Evolutionary conservation across 371 early-diverging fungal genomes (phyloP), one percentile per base, ranked within the genome.

Genomic region (Actinomortierella wolfii): DNA sequence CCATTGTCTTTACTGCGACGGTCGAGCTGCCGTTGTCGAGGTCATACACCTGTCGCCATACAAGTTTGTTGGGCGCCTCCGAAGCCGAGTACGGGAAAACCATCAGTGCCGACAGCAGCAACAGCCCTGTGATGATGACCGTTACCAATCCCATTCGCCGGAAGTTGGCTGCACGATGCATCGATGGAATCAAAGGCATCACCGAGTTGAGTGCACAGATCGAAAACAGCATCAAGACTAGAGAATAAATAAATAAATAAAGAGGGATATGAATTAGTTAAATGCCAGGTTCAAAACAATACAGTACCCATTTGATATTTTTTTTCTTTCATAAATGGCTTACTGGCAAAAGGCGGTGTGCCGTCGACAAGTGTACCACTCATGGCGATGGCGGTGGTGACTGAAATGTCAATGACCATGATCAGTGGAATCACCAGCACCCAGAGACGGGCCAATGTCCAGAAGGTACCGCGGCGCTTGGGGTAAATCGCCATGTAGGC

Each of bases 361-460:
- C 86, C 86, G 54, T 86, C 86, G 9, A 79, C 83, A 11, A 83
- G 79, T 4, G 82, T 67, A 55, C 83, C 84, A 40, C 82, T 78
- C 79, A 84, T 74, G 15, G 83, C 76, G 49, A 65, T 65, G 66
- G 65, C 61, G 45, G 34, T 55, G 41, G 71, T 59, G 40, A 65
- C 61, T 7, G 71, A 61, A 45, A 71, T 43, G 46, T 71, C 71
- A 46, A 71, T 45, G n/a, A 81, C 80, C 78, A 86, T 80, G 15
- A 64, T 47, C 54, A 86, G 48, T n/a, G 79, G 81, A 6, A 61
- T 45, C 18, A 77, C 54, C 59, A 84, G 82, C 13, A 83, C 39
- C 61, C 83, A 67, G 1, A 84, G 60, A 39, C 64, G 78, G 60
- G 29, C 78, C 67, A 44, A 61, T 15, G 55, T 81, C 78, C 52